These are phyloP conservation scores for Pelargonium australe DNA, from an alignment of 441 rosid species.

Conservation along the genomic window DNA sequence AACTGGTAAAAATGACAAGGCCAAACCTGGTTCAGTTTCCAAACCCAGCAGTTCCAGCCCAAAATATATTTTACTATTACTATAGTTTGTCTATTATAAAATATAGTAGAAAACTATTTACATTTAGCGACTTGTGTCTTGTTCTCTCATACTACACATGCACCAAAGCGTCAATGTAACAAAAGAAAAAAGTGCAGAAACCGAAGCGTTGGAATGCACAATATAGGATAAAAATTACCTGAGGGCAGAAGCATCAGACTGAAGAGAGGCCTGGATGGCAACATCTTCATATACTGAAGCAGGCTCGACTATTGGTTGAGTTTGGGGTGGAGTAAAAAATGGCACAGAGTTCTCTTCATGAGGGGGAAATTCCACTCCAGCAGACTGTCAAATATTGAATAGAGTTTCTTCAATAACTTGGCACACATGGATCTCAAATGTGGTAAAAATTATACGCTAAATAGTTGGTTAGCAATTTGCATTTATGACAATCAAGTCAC, in stretches of 20 bases:
- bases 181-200: slow-evolving; percentile 1
- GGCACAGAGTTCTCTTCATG: slow-evolving; percentile 73
- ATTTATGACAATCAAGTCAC: background rate
- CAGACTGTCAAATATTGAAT: slow-evolving; percentile 43
- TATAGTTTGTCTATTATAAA: background rate
- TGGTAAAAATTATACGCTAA: background rate
- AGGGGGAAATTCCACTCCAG: slow-evolving; percentile 94
- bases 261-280: slow-evolving; percentile 83
- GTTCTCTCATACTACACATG: background rate
- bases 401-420: background rate
- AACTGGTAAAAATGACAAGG: too few species aligned
- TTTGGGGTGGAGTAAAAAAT: slow-evolving; percentile 93
- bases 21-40: background rate
- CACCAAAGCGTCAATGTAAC: background rate
- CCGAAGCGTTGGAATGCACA: slow-evolving; percentile 10
- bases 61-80: background rate
- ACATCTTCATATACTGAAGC: slow-evolving; percentile 65
- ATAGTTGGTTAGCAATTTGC: background rate
- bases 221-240: slow-evolving; percentile 37
- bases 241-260: slow-evolving; percentile 73
- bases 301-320: slow-evolving; percentile 59
- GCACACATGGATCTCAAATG: background rate
- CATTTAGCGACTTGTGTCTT: background rate
- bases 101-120: too few species aligned
- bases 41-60: too few species aligned